Evolutionary conservation across 139 green algal species (phyloP).

Genomic region (Raphidocelis subcapitata): DNA sequence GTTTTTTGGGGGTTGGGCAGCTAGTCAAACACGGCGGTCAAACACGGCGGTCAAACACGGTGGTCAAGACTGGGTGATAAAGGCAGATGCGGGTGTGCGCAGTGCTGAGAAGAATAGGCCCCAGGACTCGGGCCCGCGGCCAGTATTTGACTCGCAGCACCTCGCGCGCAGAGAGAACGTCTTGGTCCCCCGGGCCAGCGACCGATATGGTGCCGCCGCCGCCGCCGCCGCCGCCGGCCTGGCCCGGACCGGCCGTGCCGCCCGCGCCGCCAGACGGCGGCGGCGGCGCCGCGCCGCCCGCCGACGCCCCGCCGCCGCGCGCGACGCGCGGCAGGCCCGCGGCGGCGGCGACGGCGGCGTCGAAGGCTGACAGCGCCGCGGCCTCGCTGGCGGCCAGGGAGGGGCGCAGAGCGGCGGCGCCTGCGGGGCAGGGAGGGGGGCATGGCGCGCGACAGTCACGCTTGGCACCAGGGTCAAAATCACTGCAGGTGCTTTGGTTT

Average conservation of each 20-base stretch:
- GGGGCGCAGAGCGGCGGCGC: conserved; percentile 45
- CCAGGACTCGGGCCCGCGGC: not conserved
- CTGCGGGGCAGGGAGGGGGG: conserved; percentile 14
- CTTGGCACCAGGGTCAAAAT: not conserved
- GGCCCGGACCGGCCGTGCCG: not conserved
- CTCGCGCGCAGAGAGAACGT: too few species aligned
- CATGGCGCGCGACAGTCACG: not conserved
- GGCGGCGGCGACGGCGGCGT: conserved; percentile 44
- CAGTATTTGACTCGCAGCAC: not conserved
- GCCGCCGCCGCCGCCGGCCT: not conserved
- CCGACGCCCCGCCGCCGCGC: conserved; percentile 21
- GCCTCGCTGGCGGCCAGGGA: conserved; percentile 59
- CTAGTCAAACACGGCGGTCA: too few species aligned
- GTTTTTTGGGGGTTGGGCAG: too few species aligned
- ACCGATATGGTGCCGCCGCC: not conserved
- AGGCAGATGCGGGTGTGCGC: too few species aligned
- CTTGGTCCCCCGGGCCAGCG: too few species aligned
- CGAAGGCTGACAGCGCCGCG: conserved; percentile 41
- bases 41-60: too few species aligned
- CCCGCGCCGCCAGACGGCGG: not conserved
- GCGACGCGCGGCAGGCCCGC: conserved; percentile 51
- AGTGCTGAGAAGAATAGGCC: too few species aligned
- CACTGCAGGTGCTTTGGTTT: too few species aligned
- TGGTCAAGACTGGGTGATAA: too few species aligned
- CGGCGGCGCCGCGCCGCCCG: not conserved